Evolutionary conservation across 1,139 yeast species (phyloP), one percentile per base, ranked within the genome.

Genomic region (Suhomyces coccinellae): DNA sequence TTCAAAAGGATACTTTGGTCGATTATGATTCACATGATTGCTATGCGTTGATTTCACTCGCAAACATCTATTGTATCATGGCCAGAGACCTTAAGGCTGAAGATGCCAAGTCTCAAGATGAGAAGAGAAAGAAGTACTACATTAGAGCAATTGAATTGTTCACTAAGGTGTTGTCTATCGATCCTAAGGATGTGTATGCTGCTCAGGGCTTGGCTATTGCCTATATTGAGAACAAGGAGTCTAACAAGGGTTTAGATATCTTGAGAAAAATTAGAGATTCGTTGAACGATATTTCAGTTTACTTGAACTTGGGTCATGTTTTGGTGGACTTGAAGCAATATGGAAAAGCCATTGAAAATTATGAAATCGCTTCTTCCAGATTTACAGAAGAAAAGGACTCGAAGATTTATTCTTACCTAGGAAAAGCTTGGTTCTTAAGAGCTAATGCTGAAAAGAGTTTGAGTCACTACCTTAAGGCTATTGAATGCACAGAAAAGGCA

Each of bases 131-230:
- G 55, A 87, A 85, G 54, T 86, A 90, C 47, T 91, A 86, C 60
- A 74, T 85, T 40, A 82, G 96, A 66, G 97, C 97, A 13, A 87
- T 91, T 17, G 97, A 93, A 64, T 72, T 91, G 46, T 93, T 84
- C 63, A 87, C 90, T 56, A 93, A 93, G 66, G 97, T 90, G 1
- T 71, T 95, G 47, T 84, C 87, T 41, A 72, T 90, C 31, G 99
- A 93, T 66, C 80, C 93, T 6, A 75, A 79, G 54, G 89, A 93
- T 62, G 95, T 93, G 1, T 93, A 85, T 68, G 99, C 98, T 2
- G 99, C 99, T 0, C 99, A 93, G 65, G 99, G 99, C 43, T 77
- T 95, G 52, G 99, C 98, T 1, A 90, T 93, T 44, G 82, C 91
- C 10, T 87, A 89, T 64, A 95, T 96, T 17, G 98, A 91, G 57